These are phyloP conservation scores for Leccinum aurantiacum DNA, from an alignment of 768 basidiomycete species.

Conservation along the genomic window DNA sequence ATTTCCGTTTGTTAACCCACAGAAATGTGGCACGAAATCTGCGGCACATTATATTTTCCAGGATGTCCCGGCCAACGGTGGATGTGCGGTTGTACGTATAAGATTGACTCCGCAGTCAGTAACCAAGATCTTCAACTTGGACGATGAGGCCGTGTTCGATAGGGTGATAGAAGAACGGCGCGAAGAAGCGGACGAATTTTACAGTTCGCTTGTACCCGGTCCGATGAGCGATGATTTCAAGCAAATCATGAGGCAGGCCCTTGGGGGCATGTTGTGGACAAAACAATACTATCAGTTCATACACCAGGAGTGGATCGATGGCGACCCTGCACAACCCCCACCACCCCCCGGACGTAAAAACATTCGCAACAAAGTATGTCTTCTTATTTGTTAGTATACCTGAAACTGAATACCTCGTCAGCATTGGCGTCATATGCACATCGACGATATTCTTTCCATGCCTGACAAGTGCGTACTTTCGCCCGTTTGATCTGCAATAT, in stretches of 20 bases:
- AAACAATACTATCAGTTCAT: conserved; percentile 98
- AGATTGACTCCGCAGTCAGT: conserved; percentile 82
- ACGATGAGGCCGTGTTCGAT: conserved; percentile 90
- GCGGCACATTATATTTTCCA: conserved; percentile 89
- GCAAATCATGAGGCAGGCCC: conserved; percentile 95
- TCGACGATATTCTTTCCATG: conserved; percentile 97
- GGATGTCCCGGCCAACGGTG: conserved; percentile 86
- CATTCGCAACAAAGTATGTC: conserved; percentile 75
- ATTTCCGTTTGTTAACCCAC: conserved; percentile 81
- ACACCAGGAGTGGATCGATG: conserved; percentile 94
- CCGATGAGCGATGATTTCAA: conserved; percentile 89
- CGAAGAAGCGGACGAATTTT: conserved; percentile 96
- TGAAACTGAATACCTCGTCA: conserved; percentile 28
- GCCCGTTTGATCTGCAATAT: not conserved
- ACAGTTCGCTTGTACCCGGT: conserved; percentile 73
- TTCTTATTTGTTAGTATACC: not conserved
- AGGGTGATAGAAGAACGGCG: conserved; percentile 86
- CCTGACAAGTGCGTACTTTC: conserved; percentile 79
- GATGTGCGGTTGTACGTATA: conserved; percentile 91
- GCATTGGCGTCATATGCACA: conserved; percentile 97
- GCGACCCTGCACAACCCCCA: conserved; percentile 92
- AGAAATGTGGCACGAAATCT: conserved; percentile 85
- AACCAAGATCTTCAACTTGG: conserved; percentile 74
- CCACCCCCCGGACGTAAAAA: conserved; percentile 88
- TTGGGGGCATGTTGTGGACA: conserved; percentile 97